Evolutionary conservation across 345 rosid species (phyloP).

Genomic region (Melaleuca alternifolia): DNA sequence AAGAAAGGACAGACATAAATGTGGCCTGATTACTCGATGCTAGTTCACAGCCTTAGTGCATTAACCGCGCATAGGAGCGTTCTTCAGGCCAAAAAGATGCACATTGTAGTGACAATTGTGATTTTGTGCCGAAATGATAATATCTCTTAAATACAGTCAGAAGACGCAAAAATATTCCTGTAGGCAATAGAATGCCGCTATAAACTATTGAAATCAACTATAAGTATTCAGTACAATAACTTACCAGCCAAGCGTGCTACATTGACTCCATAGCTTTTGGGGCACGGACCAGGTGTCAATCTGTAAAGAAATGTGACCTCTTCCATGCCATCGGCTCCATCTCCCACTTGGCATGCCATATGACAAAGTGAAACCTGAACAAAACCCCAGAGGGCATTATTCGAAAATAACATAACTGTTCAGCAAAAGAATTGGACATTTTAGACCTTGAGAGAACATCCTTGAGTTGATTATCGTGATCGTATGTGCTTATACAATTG

Average conservation of each 20-base stretch:
- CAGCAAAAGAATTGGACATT: background rate
- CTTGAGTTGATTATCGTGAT: too few species aligned
- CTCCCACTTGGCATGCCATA: conserved; percentile 88
- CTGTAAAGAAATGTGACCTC: conserved; percentile 89
- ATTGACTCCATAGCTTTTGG: conserved; percentile 94
- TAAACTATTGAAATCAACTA: background rate
- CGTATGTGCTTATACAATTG: background rate
- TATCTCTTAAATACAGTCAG: background rate
- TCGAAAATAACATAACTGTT: background rate
- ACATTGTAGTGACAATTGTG: background rate
- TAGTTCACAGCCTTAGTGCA: background rate
- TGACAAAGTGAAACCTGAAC: conserved; percentile 82
- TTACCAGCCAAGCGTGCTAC: conserved; percentile 96
- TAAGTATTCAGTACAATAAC: background rate
- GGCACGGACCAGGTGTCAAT: conserved; percentile 78
- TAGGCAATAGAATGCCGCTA: background rate
- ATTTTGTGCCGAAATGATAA: background rate
- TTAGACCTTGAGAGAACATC: background rate
- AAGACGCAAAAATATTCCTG: background rate
- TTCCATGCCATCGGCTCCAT: conserved; percentile 49
- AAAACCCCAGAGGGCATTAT: background rate
- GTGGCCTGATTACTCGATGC: background rate
- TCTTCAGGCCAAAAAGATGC: background rate
- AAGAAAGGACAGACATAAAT: background rate
- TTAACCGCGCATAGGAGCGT: background rate